Percentiles rank a stretch among this genome's conserved stretches.
Evolutionary conservation across 129 eudicot species (phyloP).

Genomic region (Helianthus annuus): HanXRQr2.0-SUNRISE NC_035442.2:137300509-137301008

Average conservation of each 20-base stretch:
- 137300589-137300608: too few relatives aligned
- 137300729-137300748: conserved; percentile 47
- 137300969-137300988: conserved; percentile 42
- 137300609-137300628: too few relatives aligned
- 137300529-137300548: too few relatives aligned
- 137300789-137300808: conserved; percentile 37
- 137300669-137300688: background rate
- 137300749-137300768: conserved; percentile 37
- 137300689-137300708: background rate
- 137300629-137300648: too few relatives aligned
- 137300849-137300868: conserved; percentile 25
- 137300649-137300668: too few relatives aligned
- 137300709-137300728: conserved; percentile 30
- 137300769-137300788: conserved; percentile 26
- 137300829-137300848: conserved; percentile 33
- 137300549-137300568: too few relatives aligned
- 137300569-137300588: too few relatives aligned
- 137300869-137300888: conserved; percentile 11
- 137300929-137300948: conserved; percentile 59
- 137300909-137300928: conserved; percentile 60
- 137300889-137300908: conserved; percentile 61
- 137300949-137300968: conserved; percentile 87
- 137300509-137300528: too few relatives aligned
- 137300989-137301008: background rate
- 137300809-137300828: conserved; percentile 45